A percentile compares a stretch with the other conserved stretches of the same genome.
Evolutionary conservation across 2,329 filamentous ascomycete species (phyloP).

Genomic region (Trichoderma endophyticum): DNA sequence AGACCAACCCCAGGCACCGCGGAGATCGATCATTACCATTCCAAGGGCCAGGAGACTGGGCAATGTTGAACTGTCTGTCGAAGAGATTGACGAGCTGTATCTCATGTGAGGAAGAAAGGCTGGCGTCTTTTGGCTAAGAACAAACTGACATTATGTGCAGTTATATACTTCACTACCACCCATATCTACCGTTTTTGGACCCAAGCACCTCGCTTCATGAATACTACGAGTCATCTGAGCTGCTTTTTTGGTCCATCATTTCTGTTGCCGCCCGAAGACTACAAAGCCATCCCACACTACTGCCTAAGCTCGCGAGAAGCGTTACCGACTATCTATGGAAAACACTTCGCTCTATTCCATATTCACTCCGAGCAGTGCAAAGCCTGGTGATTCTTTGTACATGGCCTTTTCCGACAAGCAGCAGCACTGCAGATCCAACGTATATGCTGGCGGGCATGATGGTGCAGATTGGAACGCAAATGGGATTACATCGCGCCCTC

Average conservation of each 20-base stretch:
- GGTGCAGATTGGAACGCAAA: slow-evolving; percentile 12
- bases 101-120: neutral
- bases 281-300: neutral
- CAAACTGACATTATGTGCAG: neutral
- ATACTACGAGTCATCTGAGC: neutral
- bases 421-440: slow-evolving; percentile 7
- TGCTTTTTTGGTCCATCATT: slow-evolving; percentile 10
- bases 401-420: slow-evolving; percentile 13
- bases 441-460: slow-evolving; percentile 14
- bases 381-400: neutral
- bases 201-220: neutral
- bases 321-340: slow-evolving; percentile 4
- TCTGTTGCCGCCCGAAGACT: slow-evolving; percentile 5
- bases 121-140: neutral
- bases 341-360: slow-evolving; percentile 1
- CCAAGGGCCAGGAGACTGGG: neutral
- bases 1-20: neutral
- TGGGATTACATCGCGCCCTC: slow-evolving; percentile 3
- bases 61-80: slow-evolving; percentile 7
- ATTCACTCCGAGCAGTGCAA: slow-evolving; percentile 4
- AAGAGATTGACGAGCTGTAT: slow-evolving; percentile 12
- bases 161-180: slow-evolving; percentile 2
- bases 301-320: slow-evolving; percentile 3
- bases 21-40: neutral
- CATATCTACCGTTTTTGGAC: slow-evolving; percentile 5